Percentiles rank a stretch among this genome's conserved stretches.
Conservation (phyloP, 208 protist species). For the Blechomonas ayalai region DNA sequence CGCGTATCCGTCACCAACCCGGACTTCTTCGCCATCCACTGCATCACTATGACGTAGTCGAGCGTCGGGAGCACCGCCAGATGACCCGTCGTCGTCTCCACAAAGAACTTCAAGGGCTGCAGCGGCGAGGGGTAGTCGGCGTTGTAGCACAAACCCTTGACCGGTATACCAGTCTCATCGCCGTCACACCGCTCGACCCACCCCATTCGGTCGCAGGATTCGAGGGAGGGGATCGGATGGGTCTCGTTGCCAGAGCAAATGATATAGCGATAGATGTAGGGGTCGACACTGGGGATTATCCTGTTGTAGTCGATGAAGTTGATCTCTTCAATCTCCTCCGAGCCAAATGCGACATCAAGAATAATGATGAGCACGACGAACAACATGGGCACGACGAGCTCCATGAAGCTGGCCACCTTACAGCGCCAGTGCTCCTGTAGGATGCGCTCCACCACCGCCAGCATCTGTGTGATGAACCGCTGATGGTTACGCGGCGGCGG, state of each 20-base stretch:
- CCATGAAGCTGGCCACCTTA: conserved; percentile 16
- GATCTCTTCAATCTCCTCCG: conserved; percentile 4
- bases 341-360: conserved; percentile 27
- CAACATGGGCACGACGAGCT: conserved; percentile 36
- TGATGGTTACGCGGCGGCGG: too few species aligned
- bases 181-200: conserved; percentile 14
- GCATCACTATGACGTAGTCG: conserved; percentile 43
- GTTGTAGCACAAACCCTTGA: conserved; percentile 29
- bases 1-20: conserved; percentile 7
- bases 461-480: conserved; percentile 11
- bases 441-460: conserved; percentile 30
- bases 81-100: conserved; percentile 8
- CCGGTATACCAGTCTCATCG: conserved; percentile 27
- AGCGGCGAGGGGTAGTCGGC: neutral
- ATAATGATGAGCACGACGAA: conserved; percentile 37
- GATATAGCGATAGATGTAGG: conserved; percentile 12
- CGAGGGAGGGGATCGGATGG: conserved; percentile 17
- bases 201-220: conserved; percentile 6
- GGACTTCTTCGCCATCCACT: conserved; percentile 52
- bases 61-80: conserved; percentile 25
- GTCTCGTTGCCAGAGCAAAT: conserved; percentile 18
- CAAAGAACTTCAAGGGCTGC: conserved; percentile 16
- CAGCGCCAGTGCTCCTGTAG: conserved; percentile 18
- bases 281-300: conserved; percentile 10
- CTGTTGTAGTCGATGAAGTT: conserved; percentile 27